Percentiles rank a stretch among this genome's conserved stretches.
Evolutionary conservation across 2,329 filamentous ascomycete genomes (phyloP).

Genomic region (Byssothecium circinans): DNA sequence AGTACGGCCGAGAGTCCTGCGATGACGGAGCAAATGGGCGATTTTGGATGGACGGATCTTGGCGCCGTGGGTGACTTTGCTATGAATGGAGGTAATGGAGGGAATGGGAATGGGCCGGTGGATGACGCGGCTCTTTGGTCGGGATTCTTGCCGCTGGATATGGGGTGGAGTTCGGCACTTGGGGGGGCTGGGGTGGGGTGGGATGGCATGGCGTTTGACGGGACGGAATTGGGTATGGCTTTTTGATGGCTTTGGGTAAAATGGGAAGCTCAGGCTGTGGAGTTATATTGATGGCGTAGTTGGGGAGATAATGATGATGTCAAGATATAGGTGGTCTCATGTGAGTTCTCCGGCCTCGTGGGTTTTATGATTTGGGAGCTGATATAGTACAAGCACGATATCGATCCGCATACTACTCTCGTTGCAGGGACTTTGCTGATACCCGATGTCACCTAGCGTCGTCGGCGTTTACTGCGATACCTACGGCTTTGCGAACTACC

Average conservation of each 20-base stretch:
- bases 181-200: constrained; percentile 31
- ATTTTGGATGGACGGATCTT: constrained; percentile 54
- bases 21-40: constrained; percentile 51
- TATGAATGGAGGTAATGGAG: constrained; percentile 44
- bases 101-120: constrained; percentile 9
- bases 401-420: too few species aligned
- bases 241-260: background rate
- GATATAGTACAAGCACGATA: too few species aligned
- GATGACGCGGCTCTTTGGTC: constrained; percentile 38
- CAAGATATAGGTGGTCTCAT: too few species aligned
- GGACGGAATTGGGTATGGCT: constrained; percentile 22
- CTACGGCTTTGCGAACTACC: too few species aligned
- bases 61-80: constrained; percentile 53
- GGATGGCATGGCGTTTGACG: constrained; percentile 33
- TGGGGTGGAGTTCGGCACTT: constrained; percentile 36
- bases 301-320: too few species aligned
- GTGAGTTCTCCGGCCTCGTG: too few species aligned
- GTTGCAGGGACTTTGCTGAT: too few species aligned
- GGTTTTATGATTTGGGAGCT: too few species aligned
- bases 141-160: constrained; percentile 43
- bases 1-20: constrained; percentile 45
- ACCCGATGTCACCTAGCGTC: too few species aligned
- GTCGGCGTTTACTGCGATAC: too few species aligned
- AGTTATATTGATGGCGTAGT: too few species aligned
- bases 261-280: background rate